Evolutionary conservation across 495 filamentous ascomycete genomes (phyloP), one percentile per base, ranked within the genome.

Genomic region (Hypoxylon trugodes): DNA sequence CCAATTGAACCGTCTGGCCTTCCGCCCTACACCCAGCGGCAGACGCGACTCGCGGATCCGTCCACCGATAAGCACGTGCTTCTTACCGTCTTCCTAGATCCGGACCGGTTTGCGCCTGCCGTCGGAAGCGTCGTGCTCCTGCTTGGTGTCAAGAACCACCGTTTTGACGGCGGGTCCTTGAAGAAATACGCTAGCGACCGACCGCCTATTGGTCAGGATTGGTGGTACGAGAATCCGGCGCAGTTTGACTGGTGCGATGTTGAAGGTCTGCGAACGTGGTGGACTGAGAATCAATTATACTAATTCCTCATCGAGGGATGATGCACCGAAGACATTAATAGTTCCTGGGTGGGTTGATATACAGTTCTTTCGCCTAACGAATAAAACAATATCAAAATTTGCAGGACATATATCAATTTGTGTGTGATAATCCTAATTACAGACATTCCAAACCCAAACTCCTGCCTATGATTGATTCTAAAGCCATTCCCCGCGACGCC

Each of bases 151-250:
- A 82, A 81, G 58, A 82, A 82, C 26, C 80, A 82, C 43, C 54
- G 65, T 15, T 77, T 75, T 42, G 80, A 82, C 6, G 80, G 79
- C 4, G 80, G 80, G 1, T 72, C 73, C 36, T 40, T 82, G 56
- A 77, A 79, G 57, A 82, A 82, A 62, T 82, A 81, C 43, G 70
- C 46, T 0, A 80, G 76, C 45, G 80, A 82, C 42, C 46, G 61
- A 35, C 59, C 69, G 0, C 58, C 22, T 13, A 33, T 51, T 2
- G 74, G 75, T n/a, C 54, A 43, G 28, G 57, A 54, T 1, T 82
- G 80, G 79, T 82, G 80, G 80, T 68, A 74, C 13, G 67, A 75
- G 55, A 60, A 74, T 15, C 76, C 74, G 33, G 56, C 48, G 52
- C 61, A 59, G 40, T 61, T 80, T 55, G 61, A 63, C 7, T 81